phyloP scores from a whole-genome alignment of 495 filamentous ascomycete species.

The Neurospora hispaniola region DNA sequence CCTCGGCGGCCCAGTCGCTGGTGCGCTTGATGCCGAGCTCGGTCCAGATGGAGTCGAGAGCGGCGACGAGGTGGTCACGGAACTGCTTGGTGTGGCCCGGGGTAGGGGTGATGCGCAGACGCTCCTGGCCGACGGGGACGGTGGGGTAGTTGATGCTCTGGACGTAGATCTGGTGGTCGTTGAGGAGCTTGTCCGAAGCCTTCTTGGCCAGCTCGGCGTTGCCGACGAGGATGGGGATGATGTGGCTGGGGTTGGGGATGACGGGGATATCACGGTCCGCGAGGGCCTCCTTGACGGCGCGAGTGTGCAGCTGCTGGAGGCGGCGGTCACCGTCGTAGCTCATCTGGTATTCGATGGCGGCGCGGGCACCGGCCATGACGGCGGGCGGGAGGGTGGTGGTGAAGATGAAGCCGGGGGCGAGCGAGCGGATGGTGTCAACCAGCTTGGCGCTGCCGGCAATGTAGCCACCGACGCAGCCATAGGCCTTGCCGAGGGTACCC shows the following conservation, averaged over 20 bases:
- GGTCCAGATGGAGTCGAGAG: conserved; percentile 77
- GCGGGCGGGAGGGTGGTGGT: conserved; percentile 93
- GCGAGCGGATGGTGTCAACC: conserved; percentile 90
- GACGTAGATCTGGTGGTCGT: conserved; percentile 87
- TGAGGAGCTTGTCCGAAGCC: conserved; percentile 78
- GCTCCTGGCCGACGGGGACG: conserved; percentile 90
- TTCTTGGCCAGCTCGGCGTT: conserved; percentile 88
- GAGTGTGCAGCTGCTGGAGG: conserved; percentile 91
- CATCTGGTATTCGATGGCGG: conserved; percentile 90
- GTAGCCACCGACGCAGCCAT: conserved; percentile 95
- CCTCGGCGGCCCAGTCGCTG: conserved; percentile 78
- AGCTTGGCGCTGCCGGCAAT: conserved; percentile 83
- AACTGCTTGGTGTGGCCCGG: conserved; percentile 78
- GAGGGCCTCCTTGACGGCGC: conserved; percentile 75
- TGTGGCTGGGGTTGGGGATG: conserved; percentile 94
- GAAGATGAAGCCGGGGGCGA: conserved; percentile 97
- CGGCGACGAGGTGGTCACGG: conserved; percentile 74
- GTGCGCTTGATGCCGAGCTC: conserved; percentile 84
- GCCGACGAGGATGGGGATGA: conserved; percentile 87
- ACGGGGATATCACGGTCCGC: conserved; percentile 80
- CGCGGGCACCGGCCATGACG: conserved; percentile 87
- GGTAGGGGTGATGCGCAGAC: conserved; percentile 89
- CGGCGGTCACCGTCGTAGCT: conserved; percentile 68
- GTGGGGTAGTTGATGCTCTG: conserved; percentile 99
- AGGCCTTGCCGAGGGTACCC: conserved; percentile 92